Conservation (phyloP, 2,329 filamentous ascomycete genomes). For the Chaetomiaceae sp. region DNA sequence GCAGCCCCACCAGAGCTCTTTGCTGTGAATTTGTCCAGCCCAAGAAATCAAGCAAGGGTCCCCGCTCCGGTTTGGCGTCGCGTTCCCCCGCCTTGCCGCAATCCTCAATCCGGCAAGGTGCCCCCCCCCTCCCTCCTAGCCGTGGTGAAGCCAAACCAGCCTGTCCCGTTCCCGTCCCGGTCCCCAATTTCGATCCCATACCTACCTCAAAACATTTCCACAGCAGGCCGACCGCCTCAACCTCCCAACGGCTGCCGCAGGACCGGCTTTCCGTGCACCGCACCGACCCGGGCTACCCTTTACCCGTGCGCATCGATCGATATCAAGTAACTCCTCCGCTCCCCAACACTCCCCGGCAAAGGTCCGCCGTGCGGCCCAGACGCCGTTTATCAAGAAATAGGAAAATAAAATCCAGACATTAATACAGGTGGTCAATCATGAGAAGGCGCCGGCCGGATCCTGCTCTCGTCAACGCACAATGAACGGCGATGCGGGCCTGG, state of each 20-base stretch:
- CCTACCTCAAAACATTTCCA: no score
- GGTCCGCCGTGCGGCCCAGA: constrained; percentile 9
- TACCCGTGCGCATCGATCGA: no score
- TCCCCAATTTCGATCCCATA: background rate
- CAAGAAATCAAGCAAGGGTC: constrained; percentile 16
- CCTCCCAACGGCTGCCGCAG: constrained; percentile 14
- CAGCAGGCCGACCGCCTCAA: no score
- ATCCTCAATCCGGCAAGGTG: constrained; percentile 6
- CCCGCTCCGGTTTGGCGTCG: constrained; percentile 18
- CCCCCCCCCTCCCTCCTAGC: background rate
- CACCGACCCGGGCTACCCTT: background rate
- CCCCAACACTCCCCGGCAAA: no score
- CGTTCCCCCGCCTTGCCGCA: constrained; percentile 7
- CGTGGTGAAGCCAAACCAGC: background rate
- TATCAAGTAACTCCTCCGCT: no score
- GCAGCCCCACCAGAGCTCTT: background rate
- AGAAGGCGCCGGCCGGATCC: constrained; percentile 26
- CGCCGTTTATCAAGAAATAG: constrained; percentile 4
- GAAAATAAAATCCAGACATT: constrained; percentile 7
- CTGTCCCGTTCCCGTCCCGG: background rate
- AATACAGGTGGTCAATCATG: constrained; percentile 26
- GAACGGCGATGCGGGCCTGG: constrained; percentile 57
- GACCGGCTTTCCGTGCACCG: constrained; percentile 13
- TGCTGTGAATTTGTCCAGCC: no score
- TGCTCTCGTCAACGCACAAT: constrained; percentile 38